These are phyloP conservation scores for Linnemannia schmuckeri DNA, from an alignment of 192 early-diverging fungal genomes.

Conservation along the genomic window DNA sequence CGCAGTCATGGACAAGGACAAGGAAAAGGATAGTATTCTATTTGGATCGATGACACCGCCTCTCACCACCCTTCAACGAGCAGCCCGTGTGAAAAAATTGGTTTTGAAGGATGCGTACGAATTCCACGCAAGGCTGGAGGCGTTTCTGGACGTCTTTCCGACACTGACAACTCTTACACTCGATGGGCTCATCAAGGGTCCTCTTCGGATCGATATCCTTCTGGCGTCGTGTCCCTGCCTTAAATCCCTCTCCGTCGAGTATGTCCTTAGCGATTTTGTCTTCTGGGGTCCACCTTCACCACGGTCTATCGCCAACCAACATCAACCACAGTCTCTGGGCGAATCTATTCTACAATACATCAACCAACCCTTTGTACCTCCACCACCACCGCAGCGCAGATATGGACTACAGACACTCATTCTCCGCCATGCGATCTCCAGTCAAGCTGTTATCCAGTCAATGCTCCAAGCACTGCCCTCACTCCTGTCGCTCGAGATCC, in stretches of 20 bases:
- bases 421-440: neutral
- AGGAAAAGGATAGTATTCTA: neutral
- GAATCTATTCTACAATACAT: neutral
- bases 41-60: neutral
- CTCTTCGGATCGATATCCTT: neutral
- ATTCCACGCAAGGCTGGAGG: neutral
- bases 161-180: neutral
- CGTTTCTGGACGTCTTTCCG: neutral
- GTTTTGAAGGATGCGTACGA: neutral
- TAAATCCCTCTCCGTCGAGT: neutral
- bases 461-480: neutral
- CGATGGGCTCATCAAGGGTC: neutral
- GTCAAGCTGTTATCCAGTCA: neutral
- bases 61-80: neutral
- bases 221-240: neutral
- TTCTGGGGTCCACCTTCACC: neutral
- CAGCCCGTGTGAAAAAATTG: neutral
- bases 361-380: neutral
- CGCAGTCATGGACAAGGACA: neutral
- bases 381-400: neutral
- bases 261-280: neutral
- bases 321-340: neutral
- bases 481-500: neutral
- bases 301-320: neutral
- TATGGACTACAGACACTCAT: neutral